A percentile compares a stretch with the other conserved stretches of the same genome.
Conservation (phyloP, 371 early-diverging fungal genomes). For the Mucor plumbeus region DNA sequence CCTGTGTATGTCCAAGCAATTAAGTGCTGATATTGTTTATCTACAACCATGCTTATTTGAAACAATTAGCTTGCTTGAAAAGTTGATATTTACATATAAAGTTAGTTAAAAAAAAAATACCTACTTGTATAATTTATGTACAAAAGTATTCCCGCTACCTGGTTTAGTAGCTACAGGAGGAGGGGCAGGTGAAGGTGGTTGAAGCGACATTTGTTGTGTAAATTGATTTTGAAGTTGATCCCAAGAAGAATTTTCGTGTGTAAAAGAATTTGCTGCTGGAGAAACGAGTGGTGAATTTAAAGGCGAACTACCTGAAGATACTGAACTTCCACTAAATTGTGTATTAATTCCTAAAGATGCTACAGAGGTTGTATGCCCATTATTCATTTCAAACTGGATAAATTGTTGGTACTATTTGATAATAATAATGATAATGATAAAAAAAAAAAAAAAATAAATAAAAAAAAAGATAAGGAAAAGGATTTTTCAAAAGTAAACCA, state of each 20-base stretch:
- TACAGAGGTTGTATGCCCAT: constrained; percentile 24
- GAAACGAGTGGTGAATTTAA: constrained; percentile 42
- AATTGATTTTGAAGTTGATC: constrained; percentile 37
- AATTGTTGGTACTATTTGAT: too few species aligned
- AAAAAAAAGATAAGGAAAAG: constrained; percentile 14
- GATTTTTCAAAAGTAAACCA: constrained; percentile 3
- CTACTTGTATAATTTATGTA: constrained; percentile 53
- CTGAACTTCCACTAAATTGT: constrained; percentile 36
- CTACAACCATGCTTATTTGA: constrained; percentile 25
- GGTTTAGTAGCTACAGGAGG: constrained; percentile 18
- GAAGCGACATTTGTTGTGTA: constrained; percentile 41
- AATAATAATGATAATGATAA: too few species aligned
- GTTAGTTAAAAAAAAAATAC: not conserved
- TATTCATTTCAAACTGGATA: constrained; percentile 18
- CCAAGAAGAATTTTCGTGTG: constrained; percentile 30
- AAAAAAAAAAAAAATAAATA: too few species aligned
- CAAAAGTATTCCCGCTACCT: constrained; percentile 33
- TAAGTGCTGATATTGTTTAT: constrained; percentile 68
- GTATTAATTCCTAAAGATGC: constrained; percentile 33
- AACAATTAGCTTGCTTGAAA: constrained; percentile 5
- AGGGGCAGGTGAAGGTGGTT: constrained; percentile 26
- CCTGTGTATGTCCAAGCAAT: constrained; percentile 87
- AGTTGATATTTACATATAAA: not conserved
- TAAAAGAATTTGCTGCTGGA: constrained; percentile 23
- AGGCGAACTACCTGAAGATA: constrained; percentile 36